phyloP scores from a whole-genome alignment of 371 early-diverging fungal genomes.

The Mortierella sp. region DNA sequence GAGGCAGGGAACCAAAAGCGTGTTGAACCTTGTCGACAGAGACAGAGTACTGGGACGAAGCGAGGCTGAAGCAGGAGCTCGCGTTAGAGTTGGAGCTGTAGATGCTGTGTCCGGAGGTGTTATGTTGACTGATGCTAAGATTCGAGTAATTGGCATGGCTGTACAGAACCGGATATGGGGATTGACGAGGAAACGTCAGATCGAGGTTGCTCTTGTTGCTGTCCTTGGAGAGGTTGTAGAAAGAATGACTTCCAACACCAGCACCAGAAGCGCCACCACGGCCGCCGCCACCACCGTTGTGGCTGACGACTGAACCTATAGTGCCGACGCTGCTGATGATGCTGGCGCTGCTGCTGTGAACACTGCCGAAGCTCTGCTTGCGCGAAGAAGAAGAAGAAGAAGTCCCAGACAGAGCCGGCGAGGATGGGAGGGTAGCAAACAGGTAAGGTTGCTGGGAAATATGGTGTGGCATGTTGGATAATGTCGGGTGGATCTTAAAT shows the following conservation, averaged over 20 bases:
- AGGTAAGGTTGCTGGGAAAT: constrained; percentile 34
- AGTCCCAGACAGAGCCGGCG: constrained; percentile 13
- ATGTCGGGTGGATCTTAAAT: constrained; percentile 15
- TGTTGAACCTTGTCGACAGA: constrained; percentile 39
- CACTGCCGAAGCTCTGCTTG: constrained; percentile 25
- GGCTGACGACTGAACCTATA: background rate
- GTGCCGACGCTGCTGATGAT: constrained; percentile 22
- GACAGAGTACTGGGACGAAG: constrained; percentile 23
- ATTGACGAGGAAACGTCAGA: constrained; percentile 29
- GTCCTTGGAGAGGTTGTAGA: constrained; percentile 44
- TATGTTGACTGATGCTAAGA: constrained; percentile 25
- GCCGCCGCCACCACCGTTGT: background rate
- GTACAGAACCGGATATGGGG: constrained; percentile 29
- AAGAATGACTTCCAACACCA: constrained; percentile 13
- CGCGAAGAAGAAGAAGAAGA: background rate
- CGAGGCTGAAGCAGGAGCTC: constrained; percentile 33
- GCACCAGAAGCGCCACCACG: background rate
- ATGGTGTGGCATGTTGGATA: constrained; percentile 23
- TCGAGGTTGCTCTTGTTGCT: constrained; percentile 48
- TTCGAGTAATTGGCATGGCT: constrained; percentile 26
- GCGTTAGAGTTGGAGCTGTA: constrained; percentile 34
- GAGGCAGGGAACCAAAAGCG: constrained; percentile 53
- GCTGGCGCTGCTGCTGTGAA: constrained; percentile 26
- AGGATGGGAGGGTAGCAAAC: constrained; percentile 41
- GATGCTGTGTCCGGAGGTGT: constrained; percentile 35